Conservation (phyloP, 2,329 filamentous ascomycete species). For the Ambrosiella beaveri region DNA sequence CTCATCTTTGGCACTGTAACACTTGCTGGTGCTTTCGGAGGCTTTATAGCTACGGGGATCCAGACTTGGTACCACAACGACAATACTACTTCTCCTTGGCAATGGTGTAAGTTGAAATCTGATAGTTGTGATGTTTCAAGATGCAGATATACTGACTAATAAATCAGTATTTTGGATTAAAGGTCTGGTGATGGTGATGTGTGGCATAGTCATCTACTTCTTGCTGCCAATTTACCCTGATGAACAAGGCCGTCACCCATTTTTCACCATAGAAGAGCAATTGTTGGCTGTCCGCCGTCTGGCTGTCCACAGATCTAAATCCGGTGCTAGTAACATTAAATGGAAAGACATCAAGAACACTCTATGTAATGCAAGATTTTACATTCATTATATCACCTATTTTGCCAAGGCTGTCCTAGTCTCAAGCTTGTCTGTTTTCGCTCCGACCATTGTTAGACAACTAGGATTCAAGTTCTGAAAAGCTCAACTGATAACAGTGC, state of each 20-base stretch:
- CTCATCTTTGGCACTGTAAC: conserved; percentile 54
- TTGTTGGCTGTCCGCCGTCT: conserved; percentile 31
- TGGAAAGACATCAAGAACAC: conserved; percentile 54
- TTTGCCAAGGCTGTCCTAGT: conserved; percentile 36
- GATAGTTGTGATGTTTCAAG: background rate
- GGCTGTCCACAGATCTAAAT: conserved; percentile 32
- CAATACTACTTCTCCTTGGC: conserved; percentile 47
- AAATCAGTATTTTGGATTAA: conserved; percentile 37
- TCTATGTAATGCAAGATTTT: conserved; percentile 48
- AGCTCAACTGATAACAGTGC: conserved; percentile 50
- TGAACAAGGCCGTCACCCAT: conserved; percentile 30
- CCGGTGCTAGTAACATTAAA: conserved; percentile 43
- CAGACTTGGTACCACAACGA: conserved; percentile 49
- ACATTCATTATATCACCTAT: conserved; percentile 44
- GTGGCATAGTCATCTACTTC: conserved; percentile 44
- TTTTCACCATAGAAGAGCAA: conserved; percentile 34
- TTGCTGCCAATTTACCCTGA: conserved; percentile 52
- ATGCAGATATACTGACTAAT: background rate
- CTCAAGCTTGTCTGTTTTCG: conserved; percentile 42
- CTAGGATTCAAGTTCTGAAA: conserved; percentile 32
- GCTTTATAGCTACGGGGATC: conserved; percentile 54
- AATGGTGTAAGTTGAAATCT: conserved; percentile 44
- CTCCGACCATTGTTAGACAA: conserved; percentile 41
- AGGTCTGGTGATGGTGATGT: conserved; percentile 48
- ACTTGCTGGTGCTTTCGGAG: conserved; percentile 54